Evolutionary conservation across 768 basidiomycete species (phyloP), one percentile per base, ranked within the genome.

Genomic region (Omphalotus guepiniiformis): DNA sequence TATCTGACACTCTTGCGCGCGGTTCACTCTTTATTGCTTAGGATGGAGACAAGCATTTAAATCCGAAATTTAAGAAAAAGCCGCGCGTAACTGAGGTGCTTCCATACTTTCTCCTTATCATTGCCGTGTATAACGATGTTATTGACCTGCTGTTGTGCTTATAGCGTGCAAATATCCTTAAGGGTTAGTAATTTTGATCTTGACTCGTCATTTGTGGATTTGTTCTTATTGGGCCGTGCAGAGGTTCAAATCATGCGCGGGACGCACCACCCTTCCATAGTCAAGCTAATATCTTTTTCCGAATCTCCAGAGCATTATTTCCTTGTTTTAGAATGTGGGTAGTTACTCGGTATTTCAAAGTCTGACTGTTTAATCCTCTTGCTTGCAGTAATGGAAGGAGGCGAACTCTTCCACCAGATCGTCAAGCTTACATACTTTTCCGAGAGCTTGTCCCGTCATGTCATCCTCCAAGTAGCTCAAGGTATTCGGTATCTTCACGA

Each of bases 201-300:
- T 34, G 7, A 5, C 30, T 32, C 9, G n/a, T 32, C 30, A 32
- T 32, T 32, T 32, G 43, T 45, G 32, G 19, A 6, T 35, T n/a
- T 6, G 18, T 41, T 47, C 12, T 28, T n/a, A n/a, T n/a, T n/a
- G n/a, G n/a, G n/a, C n/a, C 46, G 39, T 49, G 5, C 63, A 92
- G 96, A 99, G 83, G 96, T 99, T 11, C 93, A 96, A 68, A 98
- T 99, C 60, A 99, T 99, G 95, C 88, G 94, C 28, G 90, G 91
- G 13, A 88, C 82, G 43, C 83, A 87, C 53, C 93, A 98, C 60
- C 85, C 92, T n/a, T 79, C 85, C 22, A 85, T 99, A 58, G 86
- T 98, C 60, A 93, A 93, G 65, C 83, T 99, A 15, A 70, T 85
- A 34, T 87, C 86, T 38, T 98, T 98, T 63, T 91, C 83, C 52